Percentiles rank a stretch among this genome's conserved stretches.
Evolutionary conservation across 805 yeast species (phyloP).

Genomic region (Nakazawaea holstii): DNA sequence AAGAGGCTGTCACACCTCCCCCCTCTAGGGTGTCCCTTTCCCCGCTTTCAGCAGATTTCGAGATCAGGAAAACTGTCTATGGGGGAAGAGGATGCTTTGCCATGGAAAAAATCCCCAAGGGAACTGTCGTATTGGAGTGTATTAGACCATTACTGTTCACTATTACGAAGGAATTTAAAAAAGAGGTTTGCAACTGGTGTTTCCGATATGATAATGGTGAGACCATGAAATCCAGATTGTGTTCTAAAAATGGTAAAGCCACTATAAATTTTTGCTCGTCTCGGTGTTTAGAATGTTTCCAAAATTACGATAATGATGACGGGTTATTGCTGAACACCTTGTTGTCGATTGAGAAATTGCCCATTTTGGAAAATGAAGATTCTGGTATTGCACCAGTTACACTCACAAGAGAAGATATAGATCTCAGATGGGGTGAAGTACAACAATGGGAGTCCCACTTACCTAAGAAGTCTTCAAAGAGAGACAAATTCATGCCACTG

Average conservation of each 20-base stretch:
- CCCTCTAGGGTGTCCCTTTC: not conserved
- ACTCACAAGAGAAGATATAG: slow-evolving; percentile 16
- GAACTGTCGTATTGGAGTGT: slow-evolving; percentile 34
- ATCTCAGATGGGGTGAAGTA: slow-evolving; percentile 32
- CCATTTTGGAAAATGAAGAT: slow-evolving; percentile 8
- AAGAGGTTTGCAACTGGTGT: slow-evolving; percentile 58
- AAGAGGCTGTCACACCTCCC: not conserved
- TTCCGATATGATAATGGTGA: slow-evolving; percentile 43
- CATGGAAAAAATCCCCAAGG: slow-evolving; percentile 28
- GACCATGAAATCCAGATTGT: slow-evolving; percentile 36
- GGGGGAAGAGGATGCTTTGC: slow-evolving; percentile 66
- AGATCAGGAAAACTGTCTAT: slow-evolving; percentile 36
- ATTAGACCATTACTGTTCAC: slow-evolving; percentile 40
- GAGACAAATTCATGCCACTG: slow-evolving; percentile 31
- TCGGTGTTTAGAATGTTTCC: slow-evolving; percentile 35
- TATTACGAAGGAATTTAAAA: slow-evolving; percentile 47
- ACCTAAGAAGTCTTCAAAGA: slow-evolving; percentile 30
- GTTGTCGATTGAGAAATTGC: slow-evolving; percentile 30
- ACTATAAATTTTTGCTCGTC: slow-evolving; percentile 50
- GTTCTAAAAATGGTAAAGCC: slow-evolving; percentile 27
- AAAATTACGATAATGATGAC: slow-evolving; percentile 25
- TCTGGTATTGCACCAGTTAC: slow-evolving; percentile 12
- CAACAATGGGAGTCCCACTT: slow-evolving; percentile 31
- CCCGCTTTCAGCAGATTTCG: slow-evolving; percentile 26
- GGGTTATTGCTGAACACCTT: slow-evolving; percentile 29